Percentiles rank a stretch among this genome's conserved stretches.
Evolutionary conservation across 179 eudicot species (phyloP).

Genomic region (Carnegiea gigantea): DNA sequence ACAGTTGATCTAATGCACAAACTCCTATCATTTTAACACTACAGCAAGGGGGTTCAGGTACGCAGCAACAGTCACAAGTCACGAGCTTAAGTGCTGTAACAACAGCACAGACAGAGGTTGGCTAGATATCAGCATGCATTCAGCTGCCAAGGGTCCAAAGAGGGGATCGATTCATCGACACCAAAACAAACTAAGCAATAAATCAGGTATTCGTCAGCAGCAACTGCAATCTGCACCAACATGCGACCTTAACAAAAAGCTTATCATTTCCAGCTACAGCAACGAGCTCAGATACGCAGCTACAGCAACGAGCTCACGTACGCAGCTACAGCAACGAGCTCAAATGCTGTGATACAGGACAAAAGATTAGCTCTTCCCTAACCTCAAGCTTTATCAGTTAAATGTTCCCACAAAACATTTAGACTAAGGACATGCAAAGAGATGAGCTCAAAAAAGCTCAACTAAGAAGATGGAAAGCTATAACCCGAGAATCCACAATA

Average conservation of each 20-base stretch:
- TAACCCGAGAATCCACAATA: too few species aligned
- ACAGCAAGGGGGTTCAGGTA: conserved; percentile 19
- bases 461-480: too few species aligned
- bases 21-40: conserved; percentile 22
- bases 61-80: conserved; percentile 16
- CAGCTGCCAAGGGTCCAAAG: conserved; percentile 27
- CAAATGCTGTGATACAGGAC: conserved; percentile 36
- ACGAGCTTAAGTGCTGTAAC: conserved; percentile 15
- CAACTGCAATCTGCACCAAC: conserved; percentile 16
- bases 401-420: not conserved
- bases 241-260: not conserved
- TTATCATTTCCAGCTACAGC: conserved; percentile 23
- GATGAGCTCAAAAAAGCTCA: not conserved
- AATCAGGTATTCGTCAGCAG: conserved; percentile 16
- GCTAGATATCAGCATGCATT: conserved; percentile 24
- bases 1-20: conserved; percentile 18
- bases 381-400: conserved; percentile 13
- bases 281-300: conserved; percentile 16
- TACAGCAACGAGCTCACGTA: conserved; percentile 46
- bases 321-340: conserved; percentile 41
- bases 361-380: conserved; percentile 31
- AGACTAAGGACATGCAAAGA: conserved; percentile 4
- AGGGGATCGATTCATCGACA: conserved; percentile 13
- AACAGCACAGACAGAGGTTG: not conserved
- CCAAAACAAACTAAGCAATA: conserved; percentile 15